Conservation (phyloP, 352 stramenopile genomes). For the Blastocystis sp. region DNA sequence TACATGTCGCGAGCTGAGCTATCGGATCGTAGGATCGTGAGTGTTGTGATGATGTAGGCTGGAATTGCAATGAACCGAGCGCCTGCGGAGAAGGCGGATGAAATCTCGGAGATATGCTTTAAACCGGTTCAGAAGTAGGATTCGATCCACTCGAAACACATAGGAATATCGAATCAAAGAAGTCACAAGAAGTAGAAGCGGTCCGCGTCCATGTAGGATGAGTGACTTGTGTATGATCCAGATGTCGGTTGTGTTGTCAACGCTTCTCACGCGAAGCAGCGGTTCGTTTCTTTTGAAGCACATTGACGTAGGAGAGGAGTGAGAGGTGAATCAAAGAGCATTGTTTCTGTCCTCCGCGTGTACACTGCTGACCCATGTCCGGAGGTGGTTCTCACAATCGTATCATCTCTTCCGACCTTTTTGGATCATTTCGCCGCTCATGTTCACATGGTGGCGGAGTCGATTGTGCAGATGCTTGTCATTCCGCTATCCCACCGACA, state of each 20-base stretch:
- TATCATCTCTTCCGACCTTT: not conserved
- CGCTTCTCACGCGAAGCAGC: not conserved
- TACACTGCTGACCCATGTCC: not conserved
- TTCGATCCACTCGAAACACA: not conserved
- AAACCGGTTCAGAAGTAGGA: not conserved
- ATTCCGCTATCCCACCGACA: not conserved
- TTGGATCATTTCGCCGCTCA: not conserved
- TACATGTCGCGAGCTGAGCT: slow-evolving; percentile 11
- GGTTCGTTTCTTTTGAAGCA: not conserved
- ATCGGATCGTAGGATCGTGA: not conserved
- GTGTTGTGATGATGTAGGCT: not conserved
- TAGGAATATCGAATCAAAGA: not conserved
- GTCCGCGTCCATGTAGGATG: not conserved
- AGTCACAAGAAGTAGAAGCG: not conserved
- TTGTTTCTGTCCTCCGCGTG: not conserved
- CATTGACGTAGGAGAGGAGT: not conserved
- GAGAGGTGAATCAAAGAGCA: not conserved
- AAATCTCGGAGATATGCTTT: not conserved
- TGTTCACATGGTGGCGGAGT: slow-evolving; percentile 32
- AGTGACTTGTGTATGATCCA: not conserved
- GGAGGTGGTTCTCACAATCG: not conserved
- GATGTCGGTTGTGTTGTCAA: not conserved
- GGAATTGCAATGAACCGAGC: not conserved
- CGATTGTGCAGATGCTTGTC: not conserved
- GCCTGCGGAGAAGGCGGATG: not conserved